Evolutionary conservation across 2,329 filamentous ascomycete species (phyloP), one percentile per base, ranked within the genome.

Genomic region (Amauroascus niger): DNA sequence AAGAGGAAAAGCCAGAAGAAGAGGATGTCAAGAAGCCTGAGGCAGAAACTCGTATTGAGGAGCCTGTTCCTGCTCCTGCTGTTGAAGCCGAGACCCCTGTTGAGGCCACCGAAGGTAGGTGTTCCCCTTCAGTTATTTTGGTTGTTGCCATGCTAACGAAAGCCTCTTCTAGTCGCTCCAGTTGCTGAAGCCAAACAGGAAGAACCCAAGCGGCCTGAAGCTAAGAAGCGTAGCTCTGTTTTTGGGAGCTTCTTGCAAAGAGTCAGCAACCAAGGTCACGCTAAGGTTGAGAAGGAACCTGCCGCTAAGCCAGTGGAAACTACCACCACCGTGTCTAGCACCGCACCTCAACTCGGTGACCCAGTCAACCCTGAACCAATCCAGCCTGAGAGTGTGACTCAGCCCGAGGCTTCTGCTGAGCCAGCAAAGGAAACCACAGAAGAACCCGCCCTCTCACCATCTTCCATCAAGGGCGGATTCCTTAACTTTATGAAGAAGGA

Each of bases 241-340:
- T 94, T 94, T 72, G 82, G 81, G 63, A 83, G 82, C 65, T 82
- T 87, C 67, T 79, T 78, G 72, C 86, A 88, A 79, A 91, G 91
- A 78, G 69, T 74, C 48, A 64, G 66, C 57, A 73, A 68, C 45
- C 50, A 46, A 32, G 41, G 39, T 66, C 65, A 69, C 44, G 71
- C 74, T 65, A 74, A 74, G 65, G 65, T 68, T 13, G 71, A 75
- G 62, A 74, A 74, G 62, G 73, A 77, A 57, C 67, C 66, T 44
- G 70, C 76, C 62, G 72, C 76, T 50, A 69, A 71, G 61, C 68
- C 71, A 58, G 71, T 74, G 41, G 67, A 72, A 47, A 74, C 76
- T 63, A 66, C 69, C 55, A 65, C 70, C 4, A 57, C 70, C 45
- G 73, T 74, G 45, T 72, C 76, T 52, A 71, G 71, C 63, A 73